These are phyloP conservation scores for Boletus sp. DNA, from an alignment of 1,284 basidiomycete species.

Conservation along the genomic window DNA sequence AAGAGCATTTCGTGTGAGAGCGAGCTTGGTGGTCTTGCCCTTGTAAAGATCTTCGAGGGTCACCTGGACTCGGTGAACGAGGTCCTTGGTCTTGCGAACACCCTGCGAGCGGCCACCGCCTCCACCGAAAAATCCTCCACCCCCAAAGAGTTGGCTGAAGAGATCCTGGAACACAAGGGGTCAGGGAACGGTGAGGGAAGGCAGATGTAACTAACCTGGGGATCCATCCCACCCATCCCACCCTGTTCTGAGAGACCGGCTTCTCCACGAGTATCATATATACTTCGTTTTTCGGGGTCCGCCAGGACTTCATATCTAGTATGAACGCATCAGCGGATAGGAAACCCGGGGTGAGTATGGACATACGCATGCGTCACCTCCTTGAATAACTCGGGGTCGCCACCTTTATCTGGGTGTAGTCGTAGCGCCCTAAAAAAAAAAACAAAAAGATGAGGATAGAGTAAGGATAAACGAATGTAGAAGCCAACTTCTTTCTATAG, in stretches of 20 bases:
- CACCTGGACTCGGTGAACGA: slow-evolving; percentile 96
- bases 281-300: slow-evolving; percentile 81
- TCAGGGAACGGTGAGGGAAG: not conserved
- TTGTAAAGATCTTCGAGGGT: slow-evolving; percentile 98
- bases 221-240: slow-evolving; percentile 96
- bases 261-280: slow-evolving; percentile 95
- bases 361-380: slow-evolving; percentile 95
- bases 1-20: slow-evolving; percentile 94
- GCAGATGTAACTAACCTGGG: slow-evolving; percentile 59
- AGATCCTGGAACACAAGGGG: slow-evolving; percentile 67
- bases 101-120: slow-evolving; percentile 69
- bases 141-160: slow-evolving; percentile 94
- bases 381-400: slow-evolving; percentile 97
- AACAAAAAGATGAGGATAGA: slow-evolving; percentile 20
- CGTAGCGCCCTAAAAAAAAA: slow-evolving; percentile 74
- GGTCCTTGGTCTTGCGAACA: slow-evolving; percentile 98
- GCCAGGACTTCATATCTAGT: slow-evolving; percentile 91
- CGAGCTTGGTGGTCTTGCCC: slow-evolving; percentile 98
- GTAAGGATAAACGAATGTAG: not conserved
- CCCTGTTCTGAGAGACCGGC: slow-evolving; percentile 89
- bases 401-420: slow-evolving; percentile 96
- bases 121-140: slow-evolving; percentile 56
- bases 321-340: slow-evolving; percentile 14
- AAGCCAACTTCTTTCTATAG: slow-evolving; percentile 85
- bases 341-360: slow-evolving; percentile 38